Evolutionary conservation across 140 eudicot species (phyloP), one percentile per base, ranked within the genome.

Genomic region (Ambrosia hybrid): DNA sequence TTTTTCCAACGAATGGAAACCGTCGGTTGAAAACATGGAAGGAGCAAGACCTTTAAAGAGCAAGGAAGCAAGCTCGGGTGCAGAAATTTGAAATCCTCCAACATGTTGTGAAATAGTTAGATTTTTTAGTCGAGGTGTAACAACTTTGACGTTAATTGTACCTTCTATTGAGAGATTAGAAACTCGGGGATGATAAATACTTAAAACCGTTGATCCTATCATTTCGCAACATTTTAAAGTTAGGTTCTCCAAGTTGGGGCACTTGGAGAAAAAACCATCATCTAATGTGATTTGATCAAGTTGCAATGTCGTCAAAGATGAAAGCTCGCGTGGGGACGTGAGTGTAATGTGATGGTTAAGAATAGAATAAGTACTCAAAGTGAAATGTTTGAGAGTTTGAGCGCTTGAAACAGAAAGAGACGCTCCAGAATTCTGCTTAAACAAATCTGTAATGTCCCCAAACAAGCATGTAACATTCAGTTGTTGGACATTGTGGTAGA

Each of bases 1-100:
- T 48, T 51, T 68, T 59, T 68, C 73, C 62, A 57, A 58, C 17
- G 57, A 58, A 72, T 4, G 67, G 58, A 72, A 60, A 6, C 76
- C 76, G 3, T 58, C 58, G 12, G 76, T 72, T 17, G 57, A 43
- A 3, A 71, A 45, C 8, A 43, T 2, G 30, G 58, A 46, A 5
- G 43, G 43, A 6, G 11, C 1, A 21, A 0, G 2, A 38, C 57
- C 57, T 4, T 6, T 11, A 33, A 10, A 72, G 45, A 6, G 10
- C 34, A 58, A 14, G 30, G 69, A 72, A 5, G 34, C 9, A 14
- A 72, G 61, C 9, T 58, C 34, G 41, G 77, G 68, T 4, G 69
- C 61, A 9, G 43, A 60, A 45, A 72, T 33, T 57, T 43, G n/a
- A 68, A 13, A 49, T 34, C 33, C 46, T 13, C 34, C 9, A 1